Conservation (phyloP, 1,139 yeast genomes). For the Geotrichum reessii region DNA sequence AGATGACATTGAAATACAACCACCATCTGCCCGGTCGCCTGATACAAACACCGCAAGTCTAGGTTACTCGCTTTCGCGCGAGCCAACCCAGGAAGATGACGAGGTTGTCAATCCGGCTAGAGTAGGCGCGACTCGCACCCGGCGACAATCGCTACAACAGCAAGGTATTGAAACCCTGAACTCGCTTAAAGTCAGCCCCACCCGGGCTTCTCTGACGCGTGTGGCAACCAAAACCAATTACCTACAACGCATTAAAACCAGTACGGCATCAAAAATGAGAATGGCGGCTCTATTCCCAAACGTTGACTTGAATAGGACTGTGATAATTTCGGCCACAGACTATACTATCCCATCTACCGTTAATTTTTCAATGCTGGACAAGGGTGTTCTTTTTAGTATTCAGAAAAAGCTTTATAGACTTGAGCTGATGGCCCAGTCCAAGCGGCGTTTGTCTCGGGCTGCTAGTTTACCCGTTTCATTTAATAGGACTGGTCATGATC, state of each 20-base stretch:
- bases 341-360: constrained; percentile 7
- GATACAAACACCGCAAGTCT: background rate
- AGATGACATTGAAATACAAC: background rate
- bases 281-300: background rate
- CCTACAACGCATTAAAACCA: constrained; percentile 1
- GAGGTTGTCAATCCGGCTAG: background rate
- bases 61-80: background rate
- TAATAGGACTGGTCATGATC: no score
- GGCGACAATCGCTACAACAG: background rate
- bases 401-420: constrained; percentile 6
- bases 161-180: background rate
- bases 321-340: constrained; percentile 3
- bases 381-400: constrained; percentile 10
- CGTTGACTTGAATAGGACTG: constrained; percentile 3
- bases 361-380: constrained; percentile 4
- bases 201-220: background rate
- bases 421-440: background rate
- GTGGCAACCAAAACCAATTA: background rate
- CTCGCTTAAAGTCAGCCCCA: background rate
- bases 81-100: background rate
- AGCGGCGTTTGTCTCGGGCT: background rate
- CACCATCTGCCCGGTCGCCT: background rate
- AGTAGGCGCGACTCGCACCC: background rate
- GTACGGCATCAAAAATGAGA: background rate
- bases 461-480: background rate